These are phyloP conservation scores for Aspergillus indologenus DNA, from an alignment of 495 filamentous ascomycete genomes.

Conservation along the genomic window DNA sequence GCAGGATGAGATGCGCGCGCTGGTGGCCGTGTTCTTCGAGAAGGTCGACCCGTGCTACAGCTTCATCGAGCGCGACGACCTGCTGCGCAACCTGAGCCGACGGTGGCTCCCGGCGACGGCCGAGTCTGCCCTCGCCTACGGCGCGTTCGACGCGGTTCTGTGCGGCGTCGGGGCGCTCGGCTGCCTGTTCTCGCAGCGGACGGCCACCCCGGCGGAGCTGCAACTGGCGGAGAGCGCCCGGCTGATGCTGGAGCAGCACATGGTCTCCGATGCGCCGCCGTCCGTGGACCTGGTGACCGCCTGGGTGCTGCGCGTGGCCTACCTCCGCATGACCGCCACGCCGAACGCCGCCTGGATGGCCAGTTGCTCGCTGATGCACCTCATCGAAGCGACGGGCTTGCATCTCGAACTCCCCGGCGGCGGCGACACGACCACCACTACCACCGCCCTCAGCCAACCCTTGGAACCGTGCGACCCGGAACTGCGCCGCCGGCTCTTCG, in stretches of 20 bases:
- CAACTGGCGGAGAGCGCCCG: conserved; percentile 42
- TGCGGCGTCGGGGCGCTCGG: conserved; percentile 51
- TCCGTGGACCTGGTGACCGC: conserved; percentile 43
- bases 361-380: conserved; percentile 52
- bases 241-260: conserved; percentile 39
- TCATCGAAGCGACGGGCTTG: conserved; percentile 52
- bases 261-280: conserved; percentile 30
- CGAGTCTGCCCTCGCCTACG: conserved; percentile 17
- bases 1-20: conserved; percentile 38
- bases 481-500: conserved; percentile 43
- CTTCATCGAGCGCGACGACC: conserved; percentile 42
- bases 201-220: conserved; percentile 30
- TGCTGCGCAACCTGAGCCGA: conserved; percentile 30
- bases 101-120: conserved; percentile 32
- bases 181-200: conserved; percentile 41
- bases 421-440: background rate
- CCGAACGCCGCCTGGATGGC: conserved; percentile 56
- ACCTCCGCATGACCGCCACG: conserved; percentile 50
- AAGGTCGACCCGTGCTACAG: conserved; percentile 50
- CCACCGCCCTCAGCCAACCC: conserved; percentile 12
- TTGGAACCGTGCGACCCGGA: conserved; percentile 33
- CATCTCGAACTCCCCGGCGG: conserved; percentile 41
- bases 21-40: conserved; percentile 46
- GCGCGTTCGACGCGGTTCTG: conserved; percentile 43
- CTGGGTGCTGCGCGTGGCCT: conserved; percentile 52